These are phyloP conservation scores for Penicillium coffeae DNA, from an alignment of 495 filamentous ascomycete species.

Conservation along the genomic window DNA sequence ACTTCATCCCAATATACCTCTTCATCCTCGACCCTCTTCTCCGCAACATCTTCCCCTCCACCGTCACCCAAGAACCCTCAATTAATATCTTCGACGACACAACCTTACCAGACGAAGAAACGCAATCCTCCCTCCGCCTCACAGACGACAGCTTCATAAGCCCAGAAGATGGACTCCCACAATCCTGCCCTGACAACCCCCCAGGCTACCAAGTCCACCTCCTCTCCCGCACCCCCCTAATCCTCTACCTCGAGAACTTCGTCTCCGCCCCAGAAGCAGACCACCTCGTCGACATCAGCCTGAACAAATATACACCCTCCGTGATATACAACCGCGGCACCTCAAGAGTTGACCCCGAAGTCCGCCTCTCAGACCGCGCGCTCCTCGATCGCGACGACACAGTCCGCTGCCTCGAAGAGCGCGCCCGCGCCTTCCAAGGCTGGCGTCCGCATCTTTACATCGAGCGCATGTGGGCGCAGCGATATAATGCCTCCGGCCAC, in stretches of 20 bases:
- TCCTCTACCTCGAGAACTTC: constrained; percentile 57
- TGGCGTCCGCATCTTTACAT: constrained; percentile 57
- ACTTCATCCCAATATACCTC: constrained; percentile 39
- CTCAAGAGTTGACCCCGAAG: constrained; percentile 41
- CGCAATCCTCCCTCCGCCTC: constrained; percentile 29
- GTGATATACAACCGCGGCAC: constrained; percentile 49
- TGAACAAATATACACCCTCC: constrained; percentile 49
- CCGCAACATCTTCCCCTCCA: constrained; percentile 10
- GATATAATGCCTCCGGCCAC: constrained; percentile 55
- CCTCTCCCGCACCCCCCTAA: constrained; percentile 47
- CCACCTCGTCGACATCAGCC: constrained; percentile 47
- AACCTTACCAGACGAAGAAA: constrained; percentile 4
- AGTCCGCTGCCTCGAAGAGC: constrained; percentile 65
- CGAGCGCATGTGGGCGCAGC: constrained; percentile 59
- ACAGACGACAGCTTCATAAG: constrained; percentile 33
- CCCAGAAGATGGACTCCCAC: constrained; percentile 25
- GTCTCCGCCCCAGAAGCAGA: constrained; percentile 44
- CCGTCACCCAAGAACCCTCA: constrained; percentile 7
- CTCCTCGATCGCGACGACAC: constrained; percentile 54
- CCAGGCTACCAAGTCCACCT: constrained; percentile 39
- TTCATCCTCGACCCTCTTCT: constrained; percentile 29
- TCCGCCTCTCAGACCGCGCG: constrained; percentile 56
- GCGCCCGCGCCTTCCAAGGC: constrained; percentile 68
- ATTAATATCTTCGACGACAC: constrained; percentile 19
- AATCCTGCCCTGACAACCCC: constrained; percentile 23